Percentiles rank a stretch among this genome's conserved stretches.
Conservation (phyloP, 768 basidiomycete genomes). For the Terana coerulea region DNA sequence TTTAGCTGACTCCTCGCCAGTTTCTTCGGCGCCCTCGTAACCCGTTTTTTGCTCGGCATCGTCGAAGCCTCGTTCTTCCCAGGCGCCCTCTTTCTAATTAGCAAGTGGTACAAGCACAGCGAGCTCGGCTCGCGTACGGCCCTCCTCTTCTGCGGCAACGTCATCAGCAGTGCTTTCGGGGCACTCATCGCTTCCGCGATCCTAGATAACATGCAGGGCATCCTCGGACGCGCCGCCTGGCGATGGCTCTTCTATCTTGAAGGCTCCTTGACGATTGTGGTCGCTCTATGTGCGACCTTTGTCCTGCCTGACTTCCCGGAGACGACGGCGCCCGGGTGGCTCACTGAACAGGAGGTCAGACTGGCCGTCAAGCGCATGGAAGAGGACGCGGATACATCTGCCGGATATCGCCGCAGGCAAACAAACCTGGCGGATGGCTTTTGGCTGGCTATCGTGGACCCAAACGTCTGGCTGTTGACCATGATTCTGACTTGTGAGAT, state of each 20-base stretch:
- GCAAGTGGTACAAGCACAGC: conserved; percentile 68
- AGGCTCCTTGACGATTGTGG: conserved; percentile 51
- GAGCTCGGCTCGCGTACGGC: conserved; percentile 72
- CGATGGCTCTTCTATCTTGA: conserved; percentile 68
- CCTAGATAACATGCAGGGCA: conserved; percentile 66
- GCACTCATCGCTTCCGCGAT: conserved; percentile 76
- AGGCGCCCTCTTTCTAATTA: conserved; percentile 58
- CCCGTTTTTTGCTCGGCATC: conserved; percentile 71
- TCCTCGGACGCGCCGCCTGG: conserved; percentile 68
- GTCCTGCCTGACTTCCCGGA: conserved; percentile 74
- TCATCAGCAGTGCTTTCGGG: conserved; percentile 82
- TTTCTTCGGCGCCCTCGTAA: conserved; percentile 58
- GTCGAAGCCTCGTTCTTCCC: conserved; percentile 63
- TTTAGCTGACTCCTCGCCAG: background rate
- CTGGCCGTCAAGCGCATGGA: conserved; percentile 57
- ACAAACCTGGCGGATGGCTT: conserved; percentile 40
- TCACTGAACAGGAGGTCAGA: conserved; percentile 49
- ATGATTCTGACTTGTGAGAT: conserved; percentile 51
- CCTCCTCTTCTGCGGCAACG: conserved; percentile 63
- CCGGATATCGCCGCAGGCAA: conserved; percentile 22
- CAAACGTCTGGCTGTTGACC: conserved; percentile 82
- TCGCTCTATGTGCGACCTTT: conserved; percentile 52
- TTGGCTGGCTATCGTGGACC: conserved; percentile 66
- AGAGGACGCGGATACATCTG: conserved; percentile 55
- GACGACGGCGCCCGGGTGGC: conserved; percentile 47